Base-by-base conservation (phyloP, 139 green algal species). In the Tetradesmus lagerheimii region DNA sequence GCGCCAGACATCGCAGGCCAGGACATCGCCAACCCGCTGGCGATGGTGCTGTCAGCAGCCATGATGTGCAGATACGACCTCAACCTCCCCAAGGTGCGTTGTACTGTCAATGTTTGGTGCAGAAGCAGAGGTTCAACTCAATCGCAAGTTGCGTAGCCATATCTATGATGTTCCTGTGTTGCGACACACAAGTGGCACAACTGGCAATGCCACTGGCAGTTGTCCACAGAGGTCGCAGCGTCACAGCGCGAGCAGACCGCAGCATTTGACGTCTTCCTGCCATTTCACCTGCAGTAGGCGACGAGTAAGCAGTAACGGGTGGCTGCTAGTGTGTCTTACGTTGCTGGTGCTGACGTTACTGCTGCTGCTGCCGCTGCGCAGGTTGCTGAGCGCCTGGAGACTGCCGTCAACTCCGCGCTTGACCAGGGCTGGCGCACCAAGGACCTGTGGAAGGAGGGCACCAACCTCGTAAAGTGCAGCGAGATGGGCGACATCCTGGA, bases 61-160 rank as follows among this genome's bases (percentile, higher is more conserved):
- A 99, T 99, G 98, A 99, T 99, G 98, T 98, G 98, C 93, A 93
- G 97, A 71, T 99, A 99, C 92, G 97, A 97, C 62, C 96, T 99
- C 45, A 94, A 96, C 90, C 91, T 99, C 84, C 95, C 97, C 31
- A 93, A 95, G 90, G 96, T 97, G 37, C 20, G 91, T 43, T 62
- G 6, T 14, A 34, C 18, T 1, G 31, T n/a, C n/a, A 43, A 12
- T 1, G 34, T 16, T 9, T 71, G 82, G 47, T 8, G 5, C 20
- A 23, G 47, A 62, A 50, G n/a, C n/a, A n/a, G n/a, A n/a, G n/a
- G n/a, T n/a, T n/a, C n/a, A n/a, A n/a, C n/a, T n/a, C n/a, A n/a
- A n/a, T n/a, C n/a, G n/a, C n/a, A n/a, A n/a, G n/a, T n/a, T n/a
- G n/a, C n/a, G n/a, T n/a, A n/a, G n/a, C n/a, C n/a, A n/a, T n/a